Evolutionary conservation across 768 basidiomycete genomes (phyloP).

Genomic region (Termitomyces heimii): DNA sequence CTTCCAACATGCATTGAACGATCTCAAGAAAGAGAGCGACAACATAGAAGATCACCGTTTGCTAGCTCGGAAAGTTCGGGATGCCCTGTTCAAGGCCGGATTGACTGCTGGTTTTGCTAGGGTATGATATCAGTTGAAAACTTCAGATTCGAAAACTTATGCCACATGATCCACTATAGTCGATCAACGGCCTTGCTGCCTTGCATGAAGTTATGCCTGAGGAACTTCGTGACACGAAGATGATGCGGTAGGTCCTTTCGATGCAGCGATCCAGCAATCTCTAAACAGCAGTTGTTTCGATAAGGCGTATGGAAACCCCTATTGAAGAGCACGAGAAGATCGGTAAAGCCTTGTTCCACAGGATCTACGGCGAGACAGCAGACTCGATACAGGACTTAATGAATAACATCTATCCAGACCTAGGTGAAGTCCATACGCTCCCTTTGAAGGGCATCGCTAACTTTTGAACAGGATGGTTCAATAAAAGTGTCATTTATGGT

Average conservation of each 20-base stretch:
- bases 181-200: conserved; percentile 51
- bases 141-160: neutral
- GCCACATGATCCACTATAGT: conserved; percentile 21
- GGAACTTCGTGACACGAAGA: conserved; percentile 40
- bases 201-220: conserved; percentile 48
- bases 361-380: conserved; percentile 56
- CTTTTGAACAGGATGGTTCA: conserved; percentile 42
- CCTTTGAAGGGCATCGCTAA: neutral
- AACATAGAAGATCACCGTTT: conserved; percentile 29
- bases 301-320: neutral
- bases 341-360: conserved; percentile 40
- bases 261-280: neutral
- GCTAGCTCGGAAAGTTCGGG: conserved; percentile 52
- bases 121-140: conserved; percentile 25
- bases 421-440: conserved; percentile 37
- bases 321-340: conserved; percentile 34
- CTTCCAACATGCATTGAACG: conserved; percentile 42
- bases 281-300: neutral
- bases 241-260: conserved; percentile 29
- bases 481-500: conserved; percentile 51
- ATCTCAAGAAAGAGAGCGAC: conserved; percentile 27
- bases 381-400: conserved; percentile 39
- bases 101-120: conserved; percentile 52
- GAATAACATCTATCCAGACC: conserved; percentile 52
- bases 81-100: conserved; percentile 58